Evolutionary conservation across 352 stramenopile genomes (phyloP).

Genomic region (Phytophthora multivora): DNA sequence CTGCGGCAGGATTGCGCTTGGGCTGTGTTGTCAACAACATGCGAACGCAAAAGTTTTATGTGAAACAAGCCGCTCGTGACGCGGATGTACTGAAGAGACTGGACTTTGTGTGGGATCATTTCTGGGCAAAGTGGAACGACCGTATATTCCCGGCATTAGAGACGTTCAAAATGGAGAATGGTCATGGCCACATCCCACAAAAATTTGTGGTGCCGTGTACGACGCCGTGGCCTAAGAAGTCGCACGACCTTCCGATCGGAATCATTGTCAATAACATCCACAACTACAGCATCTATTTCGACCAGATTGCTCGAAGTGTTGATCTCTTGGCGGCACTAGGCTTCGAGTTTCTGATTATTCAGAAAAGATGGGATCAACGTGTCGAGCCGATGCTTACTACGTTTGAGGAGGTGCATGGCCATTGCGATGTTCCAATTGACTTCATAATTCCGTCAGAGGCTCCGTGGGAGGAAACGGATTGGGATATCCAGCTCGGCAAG

Average conservation of each 20-base stretch:
- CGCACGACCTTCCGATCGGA: background rate
- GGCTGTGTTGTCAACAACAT: background rate
- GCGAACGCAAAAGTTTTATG: background rate
- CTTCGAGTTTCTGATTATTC: background rate
- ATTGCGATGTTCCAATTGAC: too few species aligned
- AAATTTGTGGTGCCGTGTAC: background rate
- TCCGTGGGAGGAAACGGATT: background rate
- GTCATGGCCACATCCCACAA: background rate
- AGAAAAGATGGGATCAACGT: too few species aligned
- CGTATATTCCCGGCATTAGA: background rate
- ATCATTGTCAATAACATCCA: background rate
- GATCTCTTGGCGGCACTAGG: background rate
- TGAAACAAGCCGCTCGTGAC: background rate
- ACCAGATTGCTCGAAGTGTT: background rate
- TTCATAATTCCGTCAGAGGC: background rate
- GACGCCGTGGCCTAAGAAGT: background rate
- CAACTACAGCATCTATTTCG: background rate
- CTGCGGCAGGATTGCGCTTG: constrained; percentile 35
- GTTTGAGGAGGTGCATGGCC: background rate
- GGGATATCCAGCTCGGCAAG: background rate
- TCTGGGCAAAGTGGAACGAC: background rate
- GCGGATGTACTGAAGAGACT: background rate
- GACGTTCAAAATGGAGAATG: too few species aligned
- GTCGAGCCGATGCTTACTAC: background rate
- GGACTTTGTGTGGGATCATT: background rate